Evolutionary conservation across 2,329 filamentous ascomycete genomes (phyloP), one percentile per base, ranked within the genome.

Genomic region (Fusarium sp.): DNA sequence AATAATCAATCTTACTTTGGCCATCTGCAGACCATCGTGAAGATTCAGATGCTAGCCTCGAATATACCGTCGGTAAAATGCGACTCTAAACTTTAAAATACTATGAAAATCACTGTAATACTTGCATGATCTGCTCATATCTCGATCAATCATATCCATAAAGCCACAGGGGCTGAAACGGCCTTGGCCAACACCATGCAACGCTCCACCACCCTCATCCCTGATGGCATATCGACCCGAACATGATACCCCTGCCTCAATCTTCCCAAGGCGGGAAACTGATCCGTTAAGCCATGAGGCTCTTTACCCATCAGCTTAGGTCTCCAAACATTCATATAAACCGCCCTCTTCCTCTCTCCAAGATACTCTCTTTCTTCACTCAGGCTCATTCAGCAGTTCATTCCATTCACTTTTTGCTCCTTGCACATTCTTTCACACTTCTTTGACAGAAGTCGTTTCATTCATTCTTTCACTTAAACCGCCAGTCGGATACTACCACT

Each of bases 391-490:
- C 72, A 78, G 73, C 71, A 78, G 66, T 73, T 77, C 71, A 74
- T 54, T 77, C 58, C 76, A 77, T 73, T 78, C 73, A 62, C 73
- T 77, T 76, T 70, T 76, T 75, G 60, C 62, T 74, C 72, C 62
- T 77, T 78, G 56, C 72, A 71, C 73, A 67, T 65, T 66, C 69
- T 69, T 66, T 65, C 55, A 70, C 65, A 60, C 78, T 79, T 79
- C 78, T 79, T 79, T 79, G 78, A 79, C 48, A 79, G 78, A 79
- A 78, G 78, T 74, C 62, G 66, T 63, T 74, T 77, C 73, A 73
- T 77, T 76, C 69, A 67, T 72, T 75, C 70, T 38, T 60, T 56
- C 63, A 65, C 37, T 52, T 55, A n/a, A 38, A 56, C 76, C 76
- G 76, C 76, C 55, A 77, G 76, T 54, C 73, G 74, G 74, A 72